Evolutionary conservation across 257 asterid species (phyloP), one percentile per base, ranked within the genome.

Genomic region (Paulownia fortunei): DNA sequence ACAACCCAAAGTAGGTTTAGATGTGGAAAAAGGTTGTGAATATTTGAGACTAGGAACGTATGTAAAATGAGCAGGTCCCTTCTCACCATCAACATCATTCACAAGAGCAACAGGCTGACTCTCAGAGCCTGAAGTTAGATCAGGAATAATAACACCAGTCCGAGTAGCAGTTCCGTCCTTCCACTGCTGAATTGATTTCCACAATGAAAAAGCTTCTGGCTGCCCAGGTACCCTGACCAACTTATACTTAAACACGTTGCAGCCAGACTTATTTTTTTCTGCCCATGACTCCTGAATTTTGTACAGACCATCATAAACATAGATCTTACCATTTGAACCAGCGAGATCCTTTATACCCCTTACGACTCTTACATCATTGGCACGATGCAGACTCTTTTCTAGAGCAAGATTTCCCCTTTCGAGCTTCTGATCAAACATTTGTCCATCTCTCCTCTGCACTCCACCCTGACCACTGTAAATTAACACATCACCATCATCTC

Each of bases 381-480:
- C 86, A 51, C 88, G 91, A 66, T 88, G 89, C 58, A 84, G 62
- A 69, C 91, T 86, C 82, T 88, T 88, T 62, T 88, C 91, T 11
- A 88, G 77, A 72, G 93, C 93, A 77, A 88, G 91, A 73, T 88
- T 88, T 37, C 98, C 99, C 79, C 98, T 90, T 80, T 91, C 89
- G 5, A 95, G 99, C 87, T 95, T 95, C 88, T 95, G 99, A 80
- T 95, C 99, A 42, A 90, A 93, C 98, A 90, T 88, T 78, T 83
- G 92, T 16, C 96, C 97, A 34, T 91, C 99, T 73, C 90, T 83
- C 85, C 97, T 87, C 71, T 86, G 92, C 36, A 90, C 97, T 60
- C 99, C 99, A 63, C 99, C 99, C 41, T 93, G 98, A 55, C 99
- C 99, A 26, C 92, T 91, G 84, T 95, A 95, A 39, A 95, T 81